These are phyloP conservation scores for Comarum palustre DNA, from an alignment of 306 rosid species.

Conservation along the genomic window DNA sequence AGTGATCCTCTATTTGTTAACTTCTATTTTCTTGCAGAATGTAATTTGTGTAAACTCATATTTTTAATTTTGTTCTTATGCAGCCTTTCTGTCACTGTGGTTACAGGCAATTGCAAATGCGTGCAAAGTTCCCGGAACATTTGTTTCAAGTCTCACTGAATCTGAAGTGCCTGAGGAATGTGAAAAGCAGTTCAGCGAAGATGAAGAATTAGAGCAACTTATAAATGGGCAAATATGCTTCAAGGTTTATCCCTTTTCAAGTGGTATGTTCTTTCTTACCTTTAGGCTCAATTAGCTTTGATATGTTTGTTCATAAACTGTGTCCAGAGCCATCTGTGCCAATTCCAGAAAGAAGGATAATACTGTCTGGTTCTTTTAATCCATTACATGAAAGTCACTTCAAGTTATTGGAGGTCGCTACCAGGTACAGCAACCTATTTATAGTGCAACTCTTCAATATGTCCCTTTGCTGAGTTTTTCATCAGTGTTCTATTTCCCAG, in stretches of 20 bases:
- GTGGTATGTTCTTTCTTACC: constrained; percentile 54
- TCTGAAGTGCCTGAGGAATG: constrained; percentile 57
- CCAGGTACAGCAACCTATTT: constrained; percentile 47
- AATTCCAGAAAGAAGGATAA: constrained; percentile 62
- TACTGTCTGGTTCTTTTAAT: constrained; percentile 85
- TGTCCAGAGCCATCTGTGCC: constrained; percentile 38
- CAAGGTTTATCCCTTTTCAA: constrained; percentile 70
- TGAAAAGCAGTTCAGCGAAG: constrained; percentile 60
- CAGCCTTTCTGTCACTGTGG: constrained; percentile 39
- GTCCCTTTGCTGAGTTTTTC: too few relatives aligned
- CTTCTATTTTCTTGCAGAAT: neutral
- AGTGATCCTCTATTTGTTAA: neutral
- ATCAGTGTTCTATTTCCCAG: too few relatives aligned
- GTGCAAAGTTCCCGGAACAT: constrained; percentile 67
- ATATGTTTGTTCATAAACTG: neutral
- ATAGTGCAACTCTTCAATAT: neutral
- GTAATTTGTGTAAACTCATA: constrained; percentile 6
- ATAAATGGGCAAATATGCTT: constrained; percentile 72
- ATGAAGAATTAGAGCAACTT: constrained; percentile 75
- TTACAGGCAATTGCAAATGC: constrained; percentile 78
- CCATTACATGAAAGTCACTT: constrained; percentile 88
- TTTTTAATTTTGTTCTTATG: constrained; percentile 24
- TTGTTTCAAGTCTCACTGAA: constrained; percentile 52
- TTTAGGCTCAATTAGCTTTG: constrained; percentile 14
- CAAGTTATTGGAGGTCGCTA: constrained; percentile 81